Percentiles rank a stretch among this genome's conserved stretches.
phyloP scores from a whole-genome alignment of 2,329 filamentous ascomycete genomes.

The Arthrobotrys sphaeroides region DNA sequence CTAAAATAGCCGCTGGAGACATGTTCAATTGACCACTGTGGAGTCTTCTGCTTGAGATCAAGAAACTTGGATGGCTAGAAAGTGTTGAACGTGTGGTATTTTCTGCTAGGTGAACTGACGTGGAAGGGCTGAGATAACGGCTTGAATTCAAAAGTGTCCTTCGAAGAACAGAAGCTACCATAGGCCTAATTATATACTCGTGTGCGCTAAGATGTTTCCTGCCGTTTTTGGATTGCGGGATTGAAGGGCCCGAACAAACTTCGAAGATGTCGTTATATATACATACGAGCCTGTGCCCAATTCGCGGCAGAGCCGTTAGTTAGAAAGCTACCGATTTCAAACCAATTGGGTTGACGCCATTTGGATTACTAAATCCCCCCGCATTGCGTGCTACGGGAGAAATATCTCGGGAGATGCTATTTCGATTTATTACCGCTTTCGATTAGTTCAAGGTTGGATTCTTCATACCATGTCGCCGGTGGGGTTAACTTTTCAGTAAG shows the following conservation, averaged over 20 bases:
- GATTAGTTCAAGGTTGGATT: neutral
- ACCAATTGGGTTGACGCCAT: slow-evolving; percentile 31
- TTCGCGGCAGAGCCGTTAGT: slow-evolving; percentile 1
- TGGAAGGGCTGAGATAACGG: neutral
- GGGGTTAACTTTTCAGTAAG: slow-evolving; percentile 1
- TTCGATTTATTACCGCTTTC: neutral
- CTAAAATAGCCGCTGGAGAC: slow-evolving; percentile 71
- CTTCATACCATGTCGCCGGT: neutral
- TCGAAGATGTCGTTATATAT: slow-evolving; percentile 14
- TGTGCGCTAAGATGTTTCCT: neutral
- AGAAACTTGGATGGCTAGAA: neutral
- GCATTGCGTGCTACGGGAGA: slow-evolving; percentile 32
- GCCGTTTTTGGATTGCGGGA: neutral
- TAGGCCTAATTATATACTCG: neutral
- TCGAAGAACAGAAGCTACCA: slow-evolving; percentile 30
- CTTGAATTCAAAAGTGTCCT: slow-evolving; percentile 10
- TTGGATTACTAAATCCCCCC: slow-evolving; percentile 44
- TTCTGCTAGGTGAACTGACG: neutral
- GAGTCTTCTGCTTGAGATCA: neutral
- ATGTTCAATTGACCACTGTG: slow-evolving; percentile 8
- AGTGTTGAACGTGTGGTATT: neutral
- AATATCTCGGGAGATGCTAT: neutral
- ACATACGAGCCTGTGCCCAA: neutral
- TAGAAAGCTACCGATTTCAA: slow-evolving; percentile 21
- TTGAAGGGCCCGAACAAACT: neutral